Evolutionary conservation across 441 rosid species (phyloP).

Genomic region (Cnidoscolus chayamansa): DNA sequence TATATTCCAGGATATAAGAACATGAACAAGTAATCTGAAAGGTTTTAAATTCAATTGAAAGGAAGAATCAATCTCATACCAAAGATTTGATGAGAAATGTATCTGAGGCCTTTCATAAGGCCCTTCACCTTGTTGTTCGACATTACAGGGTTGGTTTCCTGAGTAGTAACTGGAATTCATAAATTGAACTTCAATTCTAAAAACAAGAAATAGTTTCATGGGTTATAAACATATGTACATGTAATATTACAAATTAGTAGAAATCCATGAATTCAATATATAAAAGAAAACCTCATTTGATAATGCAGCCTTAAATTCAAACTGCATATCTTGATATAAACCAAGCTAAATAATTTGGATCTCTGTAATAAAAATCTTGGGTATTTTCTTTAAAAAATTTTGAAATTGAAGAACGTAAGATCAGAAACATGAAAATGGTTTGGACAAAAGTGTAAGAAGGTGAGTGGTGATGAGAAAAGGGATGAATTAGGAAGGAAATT

Average conservation of each 20-base stretch:
- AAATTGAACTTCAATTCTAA: constrained; percentile 24
- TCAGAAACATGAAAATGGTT: constrained; percentile 34
- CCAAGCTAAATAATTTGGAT: background rate
- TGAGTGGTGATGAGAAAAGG: constrained; percentile 26
- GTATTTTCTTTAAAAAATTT: too few species aligned
- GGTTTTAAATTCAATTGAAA: too few species aligned
- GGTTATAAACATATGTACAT: background rate
- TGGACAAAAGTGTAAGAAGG: constrained; percentile 31
- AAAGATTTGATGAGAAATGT: constrained; percentile 77
- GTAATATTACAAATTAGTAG: background rate
- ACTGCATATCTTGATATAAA: constrained; percentile 12
- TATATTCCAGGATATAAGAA: background rate
- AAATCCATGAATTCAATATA: background rate
- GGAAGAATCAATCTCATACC: constrained; percentile 38
- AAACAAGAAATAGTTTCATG: background rate
- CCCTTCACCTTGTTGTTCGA: constrained; percentile 72
- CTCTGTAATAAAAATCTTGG: background rate
- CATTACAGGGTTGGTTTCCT: constrained; percentile 25
- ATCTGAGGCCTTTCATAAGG: constrained; percentile 69
- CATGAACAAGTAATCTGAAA: background rate
- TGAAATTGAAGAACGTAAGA: background rate
- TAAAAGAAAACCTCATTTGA: background rate
- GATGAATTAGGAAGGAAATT: constrained; percentile 20
- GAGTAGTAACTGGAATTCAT: background rate
- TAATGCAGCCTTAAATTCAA: constrained; percentile 9